Conservation (phyloP, 1,139 yeast genomes). For the Yamadazyma diddensiae region DNA sequence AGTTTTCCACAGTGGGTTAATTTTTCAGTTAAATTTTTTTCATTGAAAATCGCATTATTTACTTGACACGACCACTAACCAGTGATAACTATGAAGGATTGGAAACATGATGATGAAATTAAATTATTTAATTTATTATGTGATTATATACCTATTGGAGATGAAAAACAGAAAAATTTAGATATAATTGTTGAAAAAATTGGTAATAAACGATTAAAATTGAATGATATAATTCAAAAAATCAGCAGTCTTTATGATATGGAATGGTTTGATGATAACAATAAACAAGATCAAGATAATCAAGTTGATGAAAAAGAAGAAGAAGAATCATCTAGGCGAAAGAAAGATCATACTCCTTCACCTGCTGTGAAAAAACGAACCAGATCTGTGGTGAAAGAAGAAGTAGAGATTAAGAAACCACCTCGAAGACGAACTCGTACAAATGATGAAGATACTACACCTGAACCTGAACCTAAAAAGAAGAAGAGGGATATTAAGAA, state of each 20-base stretch:
- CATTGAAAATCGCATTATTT: constrained; percentile 1
- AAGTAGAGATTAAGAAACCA: constrained; percentile 4
- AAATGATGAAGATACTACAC: constrained; percentile 1
- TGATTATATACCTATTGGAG: constrained; percentile 65
- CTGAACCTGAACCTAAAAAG: constrained; percentile 4
- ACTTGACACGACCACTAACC: constrained; percentile 2
- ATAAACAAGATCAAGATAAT: constrained; percentile 6
- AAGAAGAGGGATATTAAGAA: constrained; percentile 5
- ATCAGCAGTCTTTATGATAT: constrained; percentile 43
- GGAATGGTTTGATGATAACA: constrained; percentile 46
- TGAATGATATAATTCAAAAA: constrained; percentile 58
- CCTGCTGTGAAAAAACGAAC: constrained; percentile 10
- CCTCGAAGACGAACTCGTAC: constrained; percentile 8
- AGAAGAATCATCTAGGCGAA: constrained; percentile 2
- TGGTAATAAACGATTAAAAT: constrained; percentile 19
- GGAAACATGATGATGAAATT: constrained; percentile 69
- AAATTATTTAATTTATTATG: constrained; percentile 63
- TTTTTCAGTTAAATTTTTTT: constrained; percentile 4
- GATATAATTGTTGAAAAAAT: constrained; percentile 50
- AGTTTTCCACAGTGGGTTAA: background rate
- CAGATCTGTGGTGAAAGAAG: constrained; percentile 9
- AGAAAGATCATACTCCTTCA: constrained; percentile 1
- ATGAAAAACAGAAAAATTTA: constrained; percentile 59
- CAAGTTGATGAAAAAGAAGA: constrained; percentile 3
- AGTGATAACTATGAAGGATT: constrained; percentile 20